Conservation (phyloP, 2,329 filamentous ascomycete genomes). For the Hypoxylon sp. region DNA sequence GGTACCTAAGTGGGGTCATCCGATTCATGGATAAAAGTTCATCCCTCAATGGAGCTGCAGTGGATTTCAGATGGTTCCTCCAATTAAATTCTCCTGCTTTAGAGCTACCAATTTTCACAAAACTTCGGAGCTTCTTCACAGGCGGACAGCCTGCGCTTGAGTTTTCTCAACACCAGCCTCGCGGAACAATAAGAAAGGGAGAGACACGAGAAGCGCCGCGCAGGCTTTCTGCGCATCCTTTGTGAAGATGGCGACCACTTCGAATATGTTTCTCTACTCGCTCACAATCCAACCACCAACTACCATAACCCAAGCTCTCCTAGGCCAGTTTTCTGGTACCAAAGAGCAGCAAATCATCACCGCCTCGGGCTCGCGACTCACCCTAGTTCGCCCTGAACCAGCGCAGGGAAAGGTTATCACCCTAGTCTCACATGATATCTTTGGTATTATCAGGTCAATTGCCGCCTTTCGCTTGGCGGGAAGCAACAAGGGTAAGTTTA, state of each 20-base stretch:
- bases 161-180: slow-evolving; percentile 24
- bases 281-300: slow-evolving; percentile 94
- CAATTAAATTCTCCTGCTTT: neutral
- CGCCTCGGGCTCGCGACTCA: slow-evolving; percentile 89
- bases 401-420: slow-evolving; percentile 87
- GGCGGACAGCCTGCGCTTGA: slow-evolving; percentile 21
- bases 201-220: slow-evolving; percentile 45
- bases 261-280: slow-evolving; percentile 98
- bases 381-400: slow-evolving; percentile 87
- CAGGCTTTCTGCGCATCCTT: slow-evolving; percentile 50
- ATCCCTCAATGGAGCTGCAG: neutral
- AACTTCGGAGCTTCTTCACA: slow-evolving; percentile 39
- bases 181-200: slow-evolving; percentile 24
- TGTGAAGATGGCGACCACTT: slow-evolving; percentile 89
- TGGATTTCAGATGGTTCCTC: neutral
- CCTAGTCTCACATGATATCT: slow-evolving; percentile 90
- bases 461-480: slow-evolving; percentile 92
- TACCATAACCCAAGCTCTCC: slow-evolving; percentile 87
- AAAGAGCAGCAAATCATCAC: slow-evolving; percentile 98
- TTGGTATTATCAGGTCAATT: slow-evolving; percentile 92
- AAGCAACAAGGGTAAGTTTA: slow-evolving; percentile 89
- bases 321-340: slow-evolving; percentile 95
- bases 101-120: slow-evolving; percentile 38
- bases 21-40: neutral
- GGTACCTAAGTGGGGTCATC: neutral